Conservation (phyloP, 2,329 filamentous ascomycete species). For the Calonectria ilicicola region DNA sequence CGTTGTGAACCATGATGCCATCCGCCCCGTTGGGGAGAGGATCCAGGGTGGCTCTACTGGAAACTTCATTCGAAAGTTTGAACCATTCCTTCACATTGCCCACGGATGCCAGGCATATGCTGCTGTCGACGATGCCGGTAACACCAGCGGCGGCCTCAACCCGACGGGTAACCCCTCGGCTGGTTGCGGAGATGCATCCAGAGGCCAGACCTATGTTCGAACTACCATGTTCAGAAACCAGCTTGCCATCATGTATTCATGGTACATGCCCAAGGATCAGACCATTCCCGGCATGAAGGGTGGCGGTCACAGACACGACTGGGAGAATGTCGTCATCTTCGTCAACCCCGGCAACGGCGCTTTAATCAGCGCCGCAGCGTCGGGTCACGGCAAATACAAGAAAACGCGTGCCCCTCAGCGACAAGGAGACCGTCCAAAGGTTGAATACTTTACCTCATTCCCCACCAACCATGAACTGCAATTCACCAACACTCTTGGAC, state of each 20-base stretch:
- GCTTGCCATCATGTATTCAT: slow-evolving; percentile 56
- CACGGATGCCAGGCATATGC: slow-evolving; percentile 74
- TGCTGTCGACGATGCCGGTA: slow-evolving; percentile 66
- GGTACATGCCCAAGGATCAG: slow-evolving; percentile 61
- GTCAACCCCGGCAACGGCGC: slow-evolving; percentile 36
- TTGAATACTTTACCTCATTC: slow-evolving; percentile 48
- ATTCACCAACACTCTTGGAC: slow-evolving; percentile 50
- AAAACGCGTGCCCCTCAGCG: slow-evolving; percentile 34
- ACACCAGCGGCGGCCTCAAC: slow-evolving; percentile 58
- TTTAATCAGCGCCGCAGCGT: slow-evolving; percentile 48
- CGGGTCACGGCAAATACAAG: slow-evolving; percentile 50
- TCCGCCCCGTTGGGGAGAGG: slow-evolving; percentile 22
- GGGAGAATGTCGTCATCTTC: slow-evolving; percentile 52
- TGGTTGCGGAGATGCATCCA: slow-evolving; percentile 45
- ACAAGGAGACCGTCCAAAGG: slow-evolving; percentile 38
- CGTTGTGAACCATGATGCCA: neutral
- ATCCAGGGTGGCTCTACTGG: slow-evolving; percentile 40
- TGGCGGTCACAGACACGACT: slow-evolving; percentile 55
- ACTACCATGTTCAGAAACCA: slow-evolving; percentile 41
- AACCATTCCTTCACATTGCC: slow-evolving; percentile 54
- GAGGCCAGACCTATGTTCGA: slow-evolving; percentile 56
- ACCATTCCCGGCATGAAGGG: slow-evolving; percentile 44
- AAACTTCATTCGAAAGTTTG: slow-evolving; percentile 42
- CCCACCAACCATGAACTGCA: slow-evolving; percentile 51
- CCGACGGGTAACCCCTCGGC: slow-evolving; percentile 43